phyloP scores from a whole-genome alignment of 768 basidiomycete genomes.

The Gymnopilus junonius region DNA sequence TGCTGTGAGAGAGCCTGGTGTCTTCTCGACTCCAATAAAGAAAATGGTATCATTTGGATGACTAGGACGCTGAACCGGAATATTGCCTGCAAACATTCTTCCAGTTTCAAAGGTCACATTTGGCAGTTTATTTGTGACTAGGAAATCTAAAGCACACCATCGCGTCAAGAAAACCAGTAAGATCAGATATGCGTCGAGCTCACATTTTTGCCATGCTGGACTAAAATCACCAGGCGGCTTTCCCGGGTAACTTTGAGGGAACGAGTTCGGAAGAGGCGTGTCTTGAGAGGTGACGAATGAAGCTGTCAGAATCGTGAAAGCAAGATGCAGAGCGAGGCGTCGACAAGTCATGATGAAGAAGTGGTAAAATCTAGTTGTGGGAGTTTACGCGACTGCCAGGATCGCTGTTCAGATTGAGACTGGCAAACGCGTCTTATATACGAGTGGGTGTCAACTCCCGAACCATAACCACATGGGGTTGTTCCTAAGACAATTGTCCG shows the following conservation, averaged over 20 bases:
- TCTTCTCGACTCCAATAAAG: conserved; percentile 66
- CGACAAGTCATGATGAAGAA: conserved; percentile 24
- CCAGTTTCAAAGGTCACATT: conserved; percentile 60
- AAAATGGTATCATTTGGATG: conserved; percentile 72
- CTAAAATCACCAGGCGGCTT: conserved; percentile 52
- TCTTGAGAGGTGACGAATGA: conserved; percentile 27
- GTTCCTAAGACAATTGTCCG: conserved; percentile 21
- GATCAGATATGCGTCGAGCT: not conserved
- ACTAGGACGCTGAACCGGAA: conserved; percentile 58
- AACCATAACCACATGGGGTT: conserved; percentile 16
- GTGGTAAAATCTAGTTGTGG: conserved; percentile 22
- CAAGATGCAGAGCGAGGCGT: conserved; percentile 19
- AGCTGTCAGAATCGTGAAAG: conserved; percentile 25
- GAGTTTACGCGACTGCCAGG: conserved; percentile 6
- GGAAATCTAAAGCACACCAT: conserved; percentile 51
- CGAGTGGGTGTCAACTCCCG: conserved; percentile 5
- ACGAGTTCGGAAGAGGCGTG: conserved; percentile 43
- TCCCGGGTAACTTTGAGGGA: conserved; percentile 53
- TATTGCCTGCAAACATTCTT: conserved; percentile 67
- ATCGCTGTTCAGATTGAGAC: not conserved
- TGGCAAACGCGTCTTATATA: conserved; percentile 5
- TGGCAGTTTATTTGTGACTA: conserved; percentile 58
- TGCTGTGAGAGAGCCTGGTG: conserved; percentile 57
- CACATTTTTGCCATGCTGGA: conserved; percentile 67
- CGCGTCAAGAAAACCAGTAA: not conserved